Evolutionary conservation across 1,284 basidiomycete species (phyloP).

Genomic region (Marasmius tenuissimus): DNA sequence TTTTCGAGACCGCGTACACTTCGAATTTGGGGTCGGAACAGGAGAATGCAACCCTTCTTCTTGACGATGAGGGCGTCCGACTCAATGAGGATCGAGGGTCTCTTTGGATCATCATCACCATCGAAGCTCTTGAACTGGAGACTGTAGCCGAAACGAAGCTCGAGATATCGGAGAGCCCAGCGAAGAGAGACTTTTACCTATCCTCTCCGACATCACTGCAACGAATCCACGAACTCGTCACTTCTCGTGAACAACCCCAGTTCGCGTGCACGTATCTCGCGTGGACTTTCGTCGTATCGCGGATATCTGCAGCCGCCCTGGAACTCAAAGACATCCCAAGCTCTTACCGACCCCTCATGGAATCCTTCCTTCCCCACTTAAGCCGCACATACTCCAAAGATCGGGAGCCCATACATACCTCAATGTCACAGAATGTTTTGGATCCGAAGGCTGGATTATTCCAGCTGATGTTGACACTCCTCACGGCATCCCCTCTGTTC

Average conservation of each 20-base stretch:
- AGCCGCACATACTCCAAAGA: conserved; percentile 51
- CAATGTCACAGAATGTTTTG: conserved; percentile 58
- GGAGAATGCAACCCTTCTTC: conserved; percentile 61
- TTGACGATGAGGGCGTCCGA: conserved; percentile 72
- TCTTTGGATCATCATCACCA: conserved; percentile 74
- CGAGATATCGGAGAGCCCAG: conserved; percentile 50
- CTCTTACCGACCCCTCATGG: conserved; percentile 56
- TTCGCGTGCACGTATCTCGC: conserved; percentile 71
- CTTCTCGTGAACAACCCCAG: conserved; percentile 53
- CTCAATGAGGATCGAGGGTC: conserved; percentile 68
- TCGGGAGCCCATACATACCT: conserved; percentile 48
- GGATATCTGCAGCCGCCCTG: conserved; percentile 44
- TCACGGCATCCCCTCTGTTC: conserved; percentile 71
- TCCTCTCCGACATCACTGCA: conserved; percentile 55
- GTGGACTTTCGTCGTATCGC: conserved; percentile 77
- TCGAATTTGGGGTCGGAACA: conserved; percentile 72
- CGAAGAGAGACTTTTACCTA: conserved; percentile 52
- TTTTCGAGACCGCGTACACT: conserved; percentile 65
- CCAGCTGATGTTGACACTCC: conserved; percentile 49
- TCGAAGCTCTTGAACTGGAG: conserved; percentile 84
- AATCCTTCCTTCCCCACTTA: conserved; percentile 45
- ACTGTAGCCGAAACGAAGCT: conserved; percentile 57
- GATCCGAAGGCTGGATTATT: conserved; percentile 59
- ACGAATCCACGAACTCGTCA: conserved; percentile 66
- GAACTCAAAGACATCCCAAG: conserved; percentile 50